phyloP scores from a whole-genome alignment of 2,329 filamentous ascomycete species.

The Penicillium sp. region DNA sequence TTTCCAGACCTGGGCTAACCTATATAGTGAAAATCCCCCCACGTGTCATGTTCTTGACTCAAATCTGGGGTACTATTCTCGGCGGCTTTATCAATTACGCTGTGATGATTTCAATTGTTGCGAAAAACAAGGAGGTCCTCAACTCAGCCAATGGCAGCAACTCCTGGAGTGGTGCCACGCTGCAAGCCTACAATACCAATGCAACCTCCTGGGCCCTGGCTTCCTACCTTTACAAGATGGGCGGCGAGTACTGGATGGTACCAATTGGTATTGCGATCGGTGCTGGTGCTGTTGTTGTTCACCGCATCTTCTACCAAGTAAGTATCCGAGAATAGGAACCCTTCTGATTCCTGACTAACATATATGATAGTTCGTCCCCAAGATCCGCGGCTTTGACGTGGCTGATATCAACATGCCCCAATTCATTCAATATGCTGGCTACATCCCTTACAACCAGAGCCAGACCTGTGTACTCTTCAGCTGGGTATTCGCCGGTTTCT shows the following conservation, averaged over 20 bases:
- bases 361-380: constrained; percentile 46
- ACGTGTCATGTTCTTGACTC: constrained; percentile 56
- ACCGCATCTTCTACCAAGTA: constrained; percentile 15
- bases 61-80: constrained; percentile 57
- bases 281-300: constrained; percentile 12
- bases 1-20: background rate
- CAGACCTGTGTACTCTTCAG: constrained; percentile 58
- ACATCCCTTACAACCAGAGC: constrained; percentile 55
- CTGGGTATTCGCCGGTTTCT: constrained; percentile 47
- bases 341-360: background rate
- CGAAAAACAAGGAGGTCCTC: constrained; percentile 50
- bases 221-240: constrained; percentile 53
- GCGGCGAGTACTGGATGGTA: constrained; percentile 41
- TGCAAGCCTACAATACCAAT: constrained; percentile 46
- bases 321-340: background rate
- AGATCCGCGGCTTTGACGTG: constrained; percentile 44
- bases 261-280: constrained; percentile 54
- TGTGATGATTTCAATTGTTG: constrained; percentile 58
- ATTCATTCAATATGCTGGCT: constrained; percentile 57
- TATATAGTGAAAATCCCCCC: constrained; percentile 52
- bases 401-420: constrained; percentile 54
- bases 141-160: constrained; percentile 41
- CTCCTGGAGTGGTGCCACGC: constrained; percentile 54
- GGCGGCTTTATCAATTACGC: constrained; percentile 57
- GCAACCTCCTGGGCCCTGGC: constrained; percentile 50